Conservation (phyloP, 2,329 filamentous ascomycete species). For the Ceratocystis variospora region DNA sequence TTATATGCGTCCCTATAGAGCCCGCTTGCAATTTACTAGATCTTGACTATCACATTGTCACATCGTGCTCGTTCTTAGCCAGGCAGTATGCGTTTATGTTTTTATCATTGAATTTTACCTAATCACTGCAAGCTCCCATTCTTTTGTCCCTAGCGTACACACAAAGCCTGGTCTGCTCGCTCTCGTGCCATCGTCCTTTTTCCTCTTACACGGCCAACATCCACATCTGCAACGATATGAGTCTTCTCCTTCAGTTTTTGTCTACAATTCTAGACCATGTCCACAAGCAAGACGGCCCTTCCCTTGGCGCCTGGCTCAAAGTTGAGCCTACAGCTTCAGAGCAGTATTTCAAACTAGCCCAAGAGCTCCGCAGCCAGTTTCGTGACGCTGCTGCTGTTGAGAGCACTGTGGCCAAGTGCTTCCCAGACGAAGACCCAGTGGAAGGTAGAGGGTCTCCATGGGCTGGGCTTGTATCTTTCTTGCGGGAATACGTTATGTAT, state of each 20-base stretch:
- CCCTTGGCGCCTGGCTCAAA: slow-evolving; percentile 55
- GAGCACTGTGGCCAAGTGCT: slow-evolving; percentile 45
- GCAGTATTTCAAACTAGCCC: slow-evolving; percentile 53
- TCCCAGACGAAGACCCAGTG: slow-evolving; percentile 45
- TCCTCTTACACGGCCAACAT: not conserved
- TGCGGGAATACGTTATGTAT: slow-evolving; percentile 68
- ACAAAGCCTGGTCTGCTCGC: not conserved
- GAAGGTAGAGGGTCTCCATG: slow-evolving; percentile 54
- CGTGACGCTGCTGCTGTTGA: slow-evolving; percentile 40
- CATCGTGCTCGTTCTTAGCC: not conserved
- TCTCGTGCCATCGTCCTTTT: not conserved
- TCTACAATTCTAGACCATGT: slow-evolving; percentile 47
- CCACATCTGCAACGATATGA: slow-evolving; percentile 31
- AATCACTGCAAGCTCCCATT: not conserved
- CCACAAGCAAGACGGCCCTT: slow-evolving; percentile 45
- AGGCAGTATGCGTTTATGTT: not conserved
- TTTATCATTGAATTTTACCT: not conserved
- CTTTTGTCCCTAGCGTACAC: not conserved
- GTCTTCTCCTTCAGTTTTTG: slow-evolving; percentile 56
- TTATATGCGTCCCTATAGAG: not conserved
- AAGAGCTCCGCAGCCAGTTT: slow-evolving; percentile 51
- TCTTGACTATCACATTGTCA: not conserved
- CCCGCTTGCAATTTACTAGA: not conserved
- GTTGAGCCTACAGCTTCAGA: slow-evolving; percentile 58
- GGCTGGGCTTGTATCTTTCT: slow-evolving; percentile 64